Conservation (phyloP, 177 flowering plant genomes). For the Vitis hybrid region DNA sequence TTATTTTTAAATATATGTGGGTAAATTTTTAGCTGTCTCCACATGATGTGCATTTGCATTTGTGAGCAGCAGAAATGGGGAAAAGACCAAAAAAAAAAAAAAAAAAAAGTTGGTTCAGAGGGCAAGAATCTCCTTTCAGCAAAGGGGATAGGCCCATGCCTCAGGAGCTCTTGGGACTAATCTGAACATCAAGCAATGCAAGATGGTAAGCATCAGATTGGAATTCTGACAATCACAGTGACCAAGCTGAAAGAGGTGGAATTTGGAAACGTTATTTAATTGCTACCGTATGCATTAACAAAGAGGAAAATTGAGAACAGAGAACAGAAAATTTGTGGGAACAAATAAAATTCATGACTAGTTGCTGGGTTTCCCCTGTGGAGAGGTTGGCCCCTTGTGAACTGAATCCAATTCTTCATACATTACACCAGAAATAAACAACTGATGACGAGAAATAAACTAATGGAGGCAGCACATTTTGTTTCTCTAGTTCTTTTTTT, state of each 20-base stretch:
- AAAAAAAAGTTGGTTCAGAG: slow-evolving; percentile 81
- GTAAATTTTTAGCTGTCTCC: not conserved
- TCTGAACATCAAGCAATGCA: slow-evolving; percentile 72
- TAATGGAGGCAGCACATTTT: too few species aligned
- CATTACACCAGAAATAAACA: slow-evolving; percentile 23
- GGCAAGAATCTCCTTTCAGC: slow-evolving; percentile 82
- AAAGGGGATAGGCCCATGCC: slow-evolving; percentile 91
- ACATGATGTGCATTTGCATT: slow-evolving; percentile 2
- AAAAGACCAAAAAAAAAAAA: too few species aligned
- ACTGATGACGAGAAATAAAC: too few species aligned
- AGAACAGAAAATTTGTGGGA: slow-evolving; percentile 8
- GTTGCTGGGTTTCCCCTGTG: slow-evolving; percentile 22
- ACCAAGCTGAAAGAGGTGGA: slow-evolving; percentile 1
- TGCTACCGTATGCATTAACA: slow-evolving; percentile 21
- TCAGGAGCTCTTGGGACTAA: slow-evolving; percentile 88
- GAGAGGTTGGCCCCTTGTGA: slow-evolving; percentile 38
- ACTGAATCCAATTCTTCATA: slow-evolving; percentile 14
- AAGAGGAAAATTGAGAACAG: slow-evolving; percentile 10
- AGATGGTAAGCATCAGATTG: slow-evolving; percentile 51
- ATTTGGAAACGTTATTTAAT: not conserved
- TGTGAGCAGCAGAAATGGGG: slow-evolving; percentile 74
- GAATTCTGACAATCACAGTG: slow-evolving; percentile 12
- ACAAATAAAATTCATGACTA: slow-evolving; percentile 27
- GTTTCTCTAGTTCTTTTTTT: too few species aligned
- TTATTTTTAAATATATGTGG: too few species aligned